Evolutionary conservation across 2,329 filamentous ascomycete species (phyloP), one percentile per base, ranked within the genome.

Genomic region (Cladophialophora bantiana): DNA sequence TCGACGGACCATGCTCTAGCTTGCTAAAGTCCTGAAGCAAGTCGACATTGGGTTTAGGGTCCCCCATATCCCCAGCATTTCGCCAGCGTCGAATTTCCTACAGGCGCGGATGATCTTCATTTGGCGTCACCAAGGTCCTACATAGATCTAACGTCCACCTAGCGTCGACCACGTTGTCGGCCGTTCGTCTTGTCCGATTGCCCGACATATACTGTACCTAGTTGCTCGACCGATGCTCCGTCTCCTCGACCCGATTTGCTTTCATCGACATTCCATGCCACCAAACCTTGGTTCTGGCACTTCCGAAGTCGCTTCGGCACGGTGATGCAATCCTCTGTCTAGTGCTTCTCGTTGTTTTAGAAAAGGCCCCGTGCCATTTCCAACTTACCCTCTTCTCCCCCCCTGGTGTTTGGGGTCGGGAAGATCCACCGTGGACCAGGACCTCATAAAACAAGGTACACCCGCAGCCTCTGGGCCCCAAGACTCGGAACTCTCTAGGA

Each of bases 151-250:
- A 32, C 18, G 34, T 42, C 53, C 13, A 26, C 26, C 26, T 26
- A 26, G 26, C 26, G 26, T 26, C 36, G 31, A 52, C 42, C 48
- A 60, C 15, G 15, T 20, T 38, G 45, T 64, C 65, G 65, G 60
- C 4, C 52, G 45, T 15, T 59, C 3, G 34, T 34, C 65, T 56
- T 50, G 60, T 63, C 65, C 65, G 65, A 67, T 36, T 60, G 55
- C 50, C 65, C 65, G 65, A 64, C 65, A 36, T 59, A 57, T 34
- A 48, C 34, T 34, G 53, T 31, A 15, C 20, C 42, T 40, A n/a
- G 13, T 32, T 52, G 18, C 15, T 18, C 34, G 42, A 48, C 40
- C 38, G 20, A 42, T 42, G 7, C 15, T 42, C 15, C 13, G 15
- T n/a, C 40, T 42, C 15, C 40, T 42, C 40, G 13, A 42, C 15